These are phyloP conservation scores for Chalciporus piperatus DNA, from an alignment of 768 basidiomycete species.

Conservation along the genomic window DNA sequence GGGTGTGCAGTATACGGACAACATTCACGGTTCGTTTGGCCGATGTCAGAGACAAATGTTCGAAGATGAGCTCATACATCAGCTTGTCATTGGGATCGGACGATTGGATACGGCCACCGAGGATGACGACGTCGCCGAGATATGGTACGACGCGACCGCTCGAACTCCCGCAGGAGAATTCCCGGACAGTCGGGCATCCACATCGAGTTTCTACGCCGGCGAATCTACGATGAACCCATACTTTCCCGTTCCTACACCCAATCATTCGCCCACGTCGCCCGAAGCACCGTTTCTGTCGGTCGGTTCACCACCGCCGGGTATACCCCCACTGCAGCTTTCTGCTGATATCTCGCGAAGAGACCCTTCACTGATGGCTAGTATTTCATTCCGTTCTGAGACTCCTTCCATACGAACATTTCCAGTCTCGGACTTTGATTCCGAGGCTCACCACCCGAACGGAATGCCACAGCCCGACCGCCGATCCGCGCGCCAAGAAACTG, in stretches of 20 bases:
- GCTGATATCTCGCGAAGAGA: conserved; percentile 16
- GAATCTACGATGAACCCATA: conserved; percentile 44
- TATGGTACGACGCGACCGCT: conserved; percentile 31
- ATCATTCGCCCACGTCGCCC: conserved; percentile 26
- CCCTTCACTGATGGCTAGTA: conserved; percentile 9
- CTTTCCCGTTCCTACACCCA: conserved; percentile 43
- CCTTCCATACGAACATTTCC: conserved; percentile 6
- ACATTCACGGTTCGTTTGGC: conserved; percentile 47
- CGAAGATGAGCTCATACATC: conserved; percentile 77
- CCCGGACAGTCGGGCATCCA: conserved; percentile 15
- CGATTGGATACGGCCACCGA: conserved; percentile 48
- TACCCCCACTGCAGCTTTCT: conserved; percentile 16
- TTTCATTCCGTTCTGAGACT: conserved; percentile 16
- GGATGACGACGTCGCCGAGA: conserved; percentile 36
- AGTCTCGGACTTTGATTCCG: conserved; percentile 7
- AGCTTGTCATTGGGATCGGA: conserved; percentile 89
- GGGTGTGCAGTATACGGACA: conserved; percentile 30
- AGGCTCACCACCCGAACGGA: conserved; percentile 11
- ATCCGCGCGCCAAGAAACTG: conserved; percentile 13
- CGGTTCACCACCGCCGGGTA: conserved; percentile 8
- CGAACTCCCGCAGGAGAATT: conserved; percentile 31
- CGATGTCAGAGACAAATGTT: conserved; percentile 59
- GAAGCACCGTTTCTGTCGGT: conserved; percentile 19
- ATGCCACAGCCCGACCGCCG: conserved; percentile 15
- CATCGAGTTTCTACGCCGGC: conserved; percentile 6